Conservation (phyloP, 495 filamentous ascomycete species). For the Aspergillus ostianus region DNA sequence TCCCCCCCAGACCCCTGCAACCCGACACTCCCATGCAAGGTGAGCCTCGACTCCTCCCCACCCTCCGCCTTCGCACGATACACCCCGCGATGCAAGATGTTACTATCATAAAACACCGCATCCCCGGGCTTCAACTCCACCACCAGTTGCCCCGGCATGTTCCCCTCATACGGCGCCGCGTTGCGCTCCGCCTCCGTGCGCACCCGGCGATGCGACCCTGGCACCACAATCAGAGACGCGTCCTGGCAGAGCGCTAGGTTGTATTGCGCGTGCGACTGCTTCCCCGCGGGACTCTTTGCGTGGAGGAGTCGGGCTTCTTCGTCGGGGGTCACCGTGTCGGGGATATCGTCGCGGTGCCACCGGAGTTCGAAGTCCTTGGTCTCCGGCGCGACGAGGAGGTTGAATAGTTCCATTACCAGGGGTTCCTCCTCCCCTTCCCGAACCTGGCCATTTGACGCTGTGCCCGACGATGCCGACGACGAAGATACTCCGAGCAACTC, state of each 20-base stretch:
- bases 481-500: slow-evolving; percentile 53
- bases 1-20: slow-evolving; percentile 39
- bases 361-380: slow-evolving; percentile 60
- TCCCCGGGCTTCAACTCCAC: slow-evolving; percentile 70
- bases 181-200: slow-evolving; percentile 62
- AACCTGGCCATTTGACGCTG: background rate
- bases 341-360: slow-evolving; percentile 80
- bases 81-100: slow-evolving; percentile 79
- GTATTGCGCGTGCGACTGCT: slow-evolving; percentile 70
- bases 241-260: slow-evolving; percentile 73
- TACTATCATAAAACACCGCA: slow-evolving; percentile 82
- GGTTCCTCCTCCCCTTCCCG: slow-evolving; percentile 30
- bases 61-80: slow-evolving; percentile 52
- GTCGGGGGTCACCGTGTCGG: slow-evolving; percentile 49
- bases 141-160: slow-evolving; percentile 58
- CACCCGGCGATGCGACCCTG: slow-evolving; percentile 64
- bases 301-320: slow-evolving; percentile 52
- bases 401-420: slow-evolving; percentile 79
- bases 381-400: slow-evolving; percentile 70
- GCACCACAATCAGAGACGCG: slow-evolving; percentile 64
- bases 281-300: slow-evolving; percentile 41
- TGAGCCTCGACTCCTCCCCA: slow-evolving; percentile 60
- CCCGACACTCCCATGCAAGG: slow-evolving; percentile 80
- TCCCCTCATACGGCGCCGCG: slow-evolving; percentile 55
- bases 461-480: too few species aligned